phyloP scores from a whole-genome alignment of 148 eudicot species.

The Silene uniflora region DNA sequence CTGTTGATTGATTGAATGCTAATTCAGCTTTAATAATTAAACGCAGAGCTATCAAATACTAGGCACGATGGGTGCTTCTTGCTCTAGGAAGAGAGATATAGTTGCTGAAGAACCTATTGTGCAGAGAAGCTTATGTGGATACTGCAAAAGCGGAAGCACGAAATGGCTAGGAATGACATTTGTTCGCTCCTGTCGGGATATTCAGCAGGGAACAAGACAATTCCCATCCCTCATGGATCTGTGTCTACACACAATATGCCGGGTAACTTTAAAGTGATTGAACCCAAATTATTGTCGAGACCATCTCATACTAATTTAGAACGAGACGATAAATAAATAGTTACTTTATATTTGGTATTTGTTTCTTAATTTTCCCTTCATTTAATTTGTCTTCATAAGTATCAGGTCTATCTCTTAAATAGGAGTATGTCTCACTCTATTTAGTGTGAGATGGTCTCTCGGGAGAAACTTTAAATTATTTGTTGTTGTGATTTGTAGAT shows the following conservation, averaged over 20 bases:
- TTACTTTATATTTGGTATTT: no score
- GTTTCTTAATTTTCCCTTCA: no score
- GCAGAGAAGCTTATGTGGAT: conserved; percentile 45
- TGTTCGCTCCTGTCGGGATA: conserved; percentile 36
- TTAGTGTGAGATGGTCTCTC: no score
- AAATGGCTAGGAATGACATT: conserved; percentile 66
- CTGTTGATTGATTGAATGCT: not conserved
- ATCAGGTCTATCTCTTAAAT: no score
- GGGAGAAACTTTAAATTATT: not conserved
- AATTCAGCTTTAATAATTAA: not conserved
- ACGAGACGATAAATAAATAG: no score
- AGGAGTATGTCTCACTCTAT: no score
- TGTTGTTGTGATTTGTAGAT: not conserved
- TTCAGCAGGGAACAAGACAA: conserved; percentile 16
- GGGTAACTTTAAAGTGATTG: conserved; percentile 20
- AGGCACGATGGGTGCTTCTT: conserved; percentile 58
- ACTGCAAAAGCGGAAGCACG: conserved; percentile 65
- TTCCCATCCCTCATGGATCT: conserved; percentile 34
- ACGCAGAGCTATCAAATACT: conserved; percentile 10
- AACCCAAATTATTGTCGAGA: not conserved
- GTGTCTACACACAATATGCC: conserved; percentile 26
- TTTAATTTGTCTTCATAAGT: no score
- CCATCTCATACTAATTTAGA: not conserved
- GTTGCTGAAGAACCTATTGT: conserved; percentile 45
- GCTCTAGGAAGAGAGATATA: conserved; percentile 71